These are phyloP conservation scores for Coccinonectria pachysandricola DNA, from an alignment of 2,329 filamentous ascomycete genomes.

Conservation along the genomic window DNA sequence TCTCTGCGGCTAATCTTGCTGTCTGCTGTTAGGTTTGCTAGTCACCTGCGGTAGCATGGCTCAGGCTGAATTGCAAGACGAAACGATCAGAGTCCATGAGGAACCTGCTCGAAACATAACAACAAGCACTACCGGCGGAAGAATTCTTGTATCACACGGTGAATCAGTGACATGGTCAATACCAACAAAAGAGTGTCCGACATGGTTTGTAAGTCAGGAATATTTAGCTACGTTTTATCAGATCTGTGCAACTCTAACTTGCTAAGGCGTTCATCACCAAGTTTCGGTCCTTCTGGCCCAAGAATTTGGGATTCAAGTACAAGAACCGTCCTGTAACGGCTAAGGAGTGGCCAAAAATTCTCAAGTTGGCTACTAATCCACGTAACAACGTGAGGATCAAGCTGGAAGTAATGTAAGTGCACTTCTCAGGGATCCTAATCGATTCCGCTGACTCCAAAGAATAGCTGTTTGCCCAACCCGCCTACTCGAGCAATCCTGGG, in stretches of 20 bases:
- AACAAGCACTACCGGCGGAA: constrained; percentile 7
- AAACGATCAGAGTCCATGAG: constrained; percentile 20
- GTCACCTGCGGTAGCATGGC: constrained; percentile 32
- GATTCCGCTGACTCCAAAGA: constrained; percentile 2
- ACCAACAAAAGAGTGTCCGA: constrained; percentile 28
- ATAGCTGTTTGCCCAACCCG: constrained; percentile 6
- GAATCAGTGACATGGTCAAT: constrained; percentile 29
- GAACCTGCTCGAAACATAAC: constrained; percentile 18
- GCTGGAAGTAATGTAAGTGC: constrained; percentile 15
- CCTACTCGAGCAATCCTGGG: constrained; percentile 9
- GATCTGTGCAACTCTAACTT: constrained; percentile 3
- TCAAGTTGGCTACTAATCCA: constrained; percentile 16
- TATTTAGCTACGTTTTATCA: too few relatives aligned
- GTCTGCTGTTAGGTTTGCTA: constrained; percentile 20
- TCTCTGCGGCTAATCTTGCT: constrained; percentile 1
- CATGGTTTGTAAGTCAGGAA: constrained; percentile 35
- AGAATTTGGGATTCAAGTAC: constrained; percentile 26
- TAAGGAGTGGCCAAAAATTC: constrained; percentile 20
- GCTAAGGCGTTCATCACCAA: constrained; percentile 29
- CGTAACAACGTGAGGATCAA: constrained; percentile 14
- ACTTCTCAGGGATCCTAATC: too few relatives aligned
- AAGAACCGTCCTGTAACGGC: constrained; percentile 19
- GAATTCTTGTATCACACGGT: constrained; percentile 26
- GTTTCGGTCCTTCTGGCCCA: constrained; percentile 34
- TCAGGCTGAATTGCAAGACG: constrained; percentile 22